phyloP scores from a whole-genome alignment of 2,329 filamentous ascomycete species.

The Clarireedia monteithiana region DNA sequence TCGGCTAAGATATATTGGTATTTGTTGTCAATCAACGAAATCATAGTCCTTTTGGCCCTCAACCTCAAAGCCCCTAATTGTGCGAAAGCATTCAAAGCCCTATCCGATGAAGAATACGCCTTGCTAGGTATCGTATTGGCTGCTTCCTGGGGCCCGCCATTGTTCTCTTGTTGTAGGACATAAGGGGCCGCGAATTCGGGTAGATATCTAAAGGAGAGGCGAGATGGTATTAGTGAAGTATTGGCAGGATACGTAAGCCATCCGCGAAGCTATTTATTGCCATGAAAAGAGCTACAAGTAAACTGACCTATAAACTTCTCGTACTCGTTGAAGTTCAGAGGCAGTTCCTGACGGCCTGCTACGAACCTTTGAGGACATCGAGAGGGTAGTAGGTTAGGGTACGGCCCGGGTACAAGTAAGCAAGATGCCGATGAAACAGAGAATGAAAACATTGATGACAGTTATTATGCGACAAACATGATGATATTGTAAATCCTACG shows the following conservation, averaged over 20 bases:
- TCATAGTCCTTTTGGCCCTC: conserved; percentile 37
- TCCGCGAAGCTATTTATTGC: not conserved
- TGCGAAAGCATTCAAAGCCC: conserved; percentile 36
- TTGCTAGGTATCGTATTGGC: not conserved
- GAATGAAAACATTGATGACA: too few species aligned
- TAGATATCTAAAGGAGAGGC: not conserved
- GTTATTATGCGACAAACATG: too few species aligned
- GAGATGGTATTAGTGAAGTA: not conserved
- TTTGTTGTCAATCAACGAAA: conserved; percentile 30
- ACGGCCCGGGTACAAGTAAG: too few species aligned
- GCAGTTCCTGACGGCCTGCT: not conserved
- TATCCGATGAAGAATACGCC: conserved; percentile 31
- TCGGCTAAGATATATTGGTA: conserved; percentile 30
- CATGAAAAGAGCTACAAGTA: not conserved
- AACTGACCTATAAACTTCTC: conserved; percentile 6
- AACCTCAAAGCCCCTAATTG: conserved; percentile 43
- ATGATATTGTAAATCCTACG: too few species aligned
- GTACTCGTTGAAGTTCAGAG: conserved; percentile 3
- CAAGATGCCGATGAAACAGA: too few species aligned
- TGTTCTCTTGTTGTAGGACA: not conserved
- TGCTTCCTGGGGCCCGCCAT: not conserved
- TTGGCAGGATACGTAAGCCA: not conserved
- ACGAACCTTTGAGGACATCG: not conserved
- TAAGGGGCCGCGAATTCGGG: not conserved
- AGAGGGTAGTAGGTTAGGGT: not conserved